Percentiles rank a stretch among this genome's conserved stretches.
Conservation (phyloP, 768 basidiomycete genomes). For the Hemileccinum impolitum region DNA sequence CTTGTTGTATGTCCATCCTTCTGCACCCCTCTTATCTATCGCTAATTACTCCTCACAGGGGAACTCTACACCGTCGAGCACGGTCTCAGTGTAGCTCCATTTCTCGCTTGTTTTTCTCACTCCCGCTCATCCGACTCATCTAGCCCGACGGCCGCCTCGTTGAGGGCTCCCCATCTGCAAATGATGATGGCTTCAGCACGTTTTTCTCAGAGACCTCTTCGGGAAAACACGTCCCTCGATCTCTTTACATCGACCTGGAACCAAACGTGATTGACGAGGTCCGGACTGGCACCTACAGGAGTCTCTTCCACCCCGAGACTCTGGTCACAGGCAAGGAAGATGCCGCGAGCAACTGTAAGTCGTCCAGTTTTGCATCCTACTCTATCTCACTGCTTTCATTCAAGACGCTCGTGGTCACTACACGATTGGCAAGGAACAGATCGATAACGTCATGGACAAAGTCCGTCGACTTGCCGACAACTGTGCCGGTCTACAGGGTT, state of each 20-base stretch:
- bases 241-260: conserved; percentile 95
- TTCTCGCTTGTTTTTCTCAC: conserved; percentile 1
- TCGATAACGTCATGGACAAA: conserved; percentile 95
- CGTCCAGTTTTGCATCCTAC: neutral
- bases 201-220: conserved; percentile 98
- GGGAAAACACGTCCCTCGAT: conserved; percentile 96
- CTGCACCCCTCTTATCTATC: conserved; percentile 17
- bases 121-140: conserved; percentile 19
- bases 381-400: conserved; percentile 3
- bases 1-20: conserved; percentile 87
- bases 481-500: conserved; percentile 95
- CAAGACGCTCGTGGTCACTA: conserved; percentile 97
- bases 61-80: conserved; percentile 99
- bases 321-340: conserved; percentile 99
- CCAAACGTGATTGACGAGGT: conserved; percentile 99
- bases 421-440: conserved; percentile 97
- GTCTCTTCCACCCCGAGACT: conserved; percentile 99
- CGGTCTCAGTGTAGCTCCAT: conserved; percentile 75
- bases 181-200: conserved; percentile 93
- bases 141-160: conserved; percentile 93
- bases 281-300: conserved; percentile 90
- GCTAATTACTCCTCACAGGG: conserved; percentile 52
- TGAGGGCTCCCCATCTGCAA: conserved; percentile 69
- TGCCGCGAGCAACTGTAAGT: conserved; percentile 96
- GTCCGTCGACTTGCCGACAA: conserved; percentile 93